A percentile compares a stretch with the other conserved stretches of the same genome.
These are phyloP conservation scores for Aspergillus aculeatus DNA, from an alignment of 2,329 filamentous ascomycete species.

Conservation along the genomic window DNA sequence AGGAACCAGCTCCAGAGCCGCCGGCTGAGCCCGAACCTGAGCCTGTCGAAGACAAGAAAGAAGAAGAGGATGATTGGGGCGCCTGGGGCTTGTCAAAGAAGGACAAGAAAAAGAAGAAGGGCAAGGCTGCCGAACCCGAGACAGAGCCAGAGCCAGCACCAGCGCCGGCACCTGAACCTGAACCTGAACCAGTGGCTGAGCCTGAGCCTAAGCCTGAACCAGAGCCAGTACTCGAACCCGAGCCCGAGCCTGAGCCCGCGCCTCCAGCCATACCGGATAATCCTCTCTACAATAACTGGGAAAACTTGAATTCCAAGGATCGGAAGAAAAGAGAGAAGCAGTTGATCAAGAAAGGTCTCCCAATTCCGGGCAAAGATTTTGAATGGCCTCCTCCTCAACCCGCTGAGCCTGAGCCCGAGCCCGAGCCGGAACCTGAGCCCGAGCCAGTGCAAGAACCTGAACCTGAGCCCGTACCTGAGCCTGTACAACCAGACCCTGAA, in stretches of 20 bases:
- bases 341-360: slow-evolving; percentile 28
- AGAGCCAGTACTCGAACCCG: slow-evolving; percentile 27
- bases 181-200: slow-evolving; percentile 18
- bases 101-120: slow-evolving; percentile 34
- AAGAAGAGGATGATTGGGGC: slow-evolving; percentile 28
- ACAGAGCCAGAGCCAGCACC: slow-evolving; percentile 29
- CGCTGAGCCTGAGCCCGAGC: slow-evolving; percentile 21
- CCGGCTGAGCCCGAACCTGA: slow-evolving; percentile 20
- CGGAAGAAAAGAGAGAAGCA: slow-evolving; percentile 46
- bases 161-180: slow-evolving; percentile 33
- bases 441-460: slow-evolving; percentile 22
- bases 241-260: slow-evolving; percentile 16
- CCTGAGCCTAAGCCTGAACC: slow-evolving; percentile 35
- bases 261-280: slow-evolving; percentile 36
- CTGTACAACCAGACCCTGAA: slow-evolving; percentile 20
- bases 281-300: slow-evolving; percentile 38
- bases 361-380: slow-evolving; percentile 31
- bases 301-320: slow-evolving; percentile 39
- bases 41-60: slow-evolving; percentile 25
- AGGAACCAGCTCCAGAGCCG: slow-evolving; percentile 10
- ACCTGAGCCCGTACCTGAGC: slow-evolving; percentile 26
- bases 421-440: slow-evolving; percentile 26
- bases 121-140: slow-evolving; percentile 30
- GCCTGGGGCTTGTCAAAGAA: slow-evolving; percentile 27
- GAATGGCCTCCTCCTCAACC: slow-evolving; percentile 25